phyloP scores from a whole-genome alignment of 108 stramenopile species.

The Fistulifera pelliculosa region DNA sequence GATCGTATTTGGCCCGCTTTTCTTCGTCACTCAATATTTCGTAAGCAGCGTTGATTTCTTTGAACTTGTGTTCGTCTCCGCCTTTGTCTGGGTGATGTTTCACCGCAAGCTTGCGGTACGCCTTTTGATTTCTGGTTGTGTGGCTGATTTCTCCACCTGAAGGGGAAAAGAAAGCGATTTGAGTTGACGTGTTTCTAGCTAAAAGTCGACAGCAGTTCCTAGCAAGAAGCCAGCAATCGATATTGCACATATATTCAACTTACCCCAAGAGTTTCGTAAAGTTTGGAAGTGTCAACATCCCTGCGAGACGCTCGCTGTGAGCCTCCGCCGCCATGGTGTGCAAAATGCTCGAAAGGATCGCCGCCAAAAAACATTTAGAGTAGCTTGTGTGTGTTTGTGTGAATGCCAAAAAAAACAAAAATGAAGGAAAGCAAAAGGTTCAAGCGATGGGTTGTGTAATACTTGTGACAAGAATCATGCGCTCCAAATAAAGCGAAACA shows the following conservation, averaged over 20 bases:
- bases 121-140: constrained; percentile 80
- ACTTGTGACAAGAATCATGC: no score
- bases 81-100: constrained; percentile 90
- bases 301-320: constrained; percentile 15
- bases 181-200: no score
- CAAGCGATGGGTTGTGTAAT: no score
- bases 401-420: no score
- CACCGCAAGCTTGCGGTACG: constrained; percentile 74
- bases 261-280: constrained; percentile 79
- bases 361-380: constrained; percentile 77
- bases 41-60: constrained; percentile 86
- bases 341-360: constrained; percentile 82
- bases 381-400: no score
- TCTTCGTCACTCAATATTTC: constrained; percentile 86
- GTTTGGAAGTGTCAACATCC: constrained; percentile 69
- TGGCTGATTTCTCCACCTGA: constrained; percentile 59
- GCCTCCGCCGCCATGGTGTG: constrained; percentile 35
- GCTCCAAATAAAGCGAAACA: no score
- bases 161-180: constrained; percentile 9
- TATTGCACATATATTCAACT: constrained; percentile 19
- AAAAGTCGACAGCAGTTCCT: no score
- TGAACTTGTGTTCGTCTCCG: constrained; percentile 85
- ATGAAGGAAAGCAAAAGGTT: no score
- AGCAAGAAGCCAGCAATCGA: neutral
- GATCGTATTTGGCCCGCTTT: constrained; percentile 82